These are phyloP conservation scores for Ganoderma leucocontextum DNA, from an alignment of 1,284 basidiomycete genomes.

Conservation along the genomic window DNA sequence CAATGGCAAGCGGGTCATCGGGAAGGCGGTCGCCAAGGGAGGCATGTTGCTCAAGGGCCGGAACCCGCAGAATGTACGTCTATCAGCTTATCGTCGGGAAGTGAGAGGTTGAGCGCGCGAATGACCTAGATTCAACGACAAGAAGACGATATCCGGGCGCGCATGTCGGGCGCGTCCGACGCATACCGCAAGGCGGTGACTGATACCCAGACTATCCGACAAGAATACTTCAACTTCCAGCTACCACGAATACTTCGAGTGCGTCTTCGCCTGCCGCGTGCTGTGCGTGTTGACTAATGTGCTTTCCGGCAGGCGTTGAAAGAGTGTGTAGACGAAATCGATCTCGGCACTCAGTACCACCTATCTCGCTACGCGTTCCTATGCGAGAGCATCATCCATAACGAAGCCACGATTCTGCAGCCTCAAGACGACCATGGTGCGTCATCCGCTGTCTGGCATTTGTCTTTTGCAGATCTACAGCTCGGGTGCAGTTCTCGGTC, in stretches of 20 bases:
- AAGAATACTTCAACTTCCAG: constrained; percentile 98
- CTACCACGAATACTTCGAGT: constrained; percentile 93
- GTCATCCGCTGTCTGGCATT: not conserved
- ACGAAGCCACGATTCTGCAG: constrained; percentile 86
- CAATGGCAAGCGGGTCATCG: constrained; percentile 80
- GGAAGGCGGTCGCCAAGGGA: constrained; percentile 92
- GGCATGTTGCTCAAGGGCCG: constrained; percentile 92
- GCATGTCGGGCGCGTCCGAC: constrained; percentile 89
- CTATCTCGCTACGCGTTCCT: constrained; percentile 94
- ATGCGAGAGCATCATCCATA: constrained; percentile 90
- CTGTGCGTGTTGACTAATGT: constrained; percentile 8
- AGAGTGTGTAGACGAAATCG: constrained; percentile 95
- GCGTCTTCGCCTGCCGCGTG: constrained; percentile 42
- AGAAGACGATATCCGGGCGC: constrained; percentile 91
- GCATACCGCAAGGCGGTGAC: constrained; percentile 91
- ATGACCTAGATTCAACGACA: constrained; percentile 85
- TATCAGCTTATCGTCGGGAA: not conserved
- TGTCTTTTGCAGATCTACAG: not conserved
- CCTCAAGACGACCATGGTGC: constrained; percentile 69
- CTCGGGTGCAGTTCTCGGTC: constrained; percentile 64
- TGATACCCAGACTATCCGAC: constrained; percentile 89
- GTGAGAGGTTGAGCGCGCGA: constrained; percentile 9
- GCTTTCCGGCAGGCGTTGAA: constrained; percentile 77
- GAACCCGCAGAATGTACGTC: constrained; percentile 87
- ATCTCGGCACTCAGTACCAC: constrained; percentile 97